Evolutionary conservation across 108 stramenopile species (phyloP), one percentile per base, ranked within the genome.

Genomic region (Nitzschia sp.): DNA sequence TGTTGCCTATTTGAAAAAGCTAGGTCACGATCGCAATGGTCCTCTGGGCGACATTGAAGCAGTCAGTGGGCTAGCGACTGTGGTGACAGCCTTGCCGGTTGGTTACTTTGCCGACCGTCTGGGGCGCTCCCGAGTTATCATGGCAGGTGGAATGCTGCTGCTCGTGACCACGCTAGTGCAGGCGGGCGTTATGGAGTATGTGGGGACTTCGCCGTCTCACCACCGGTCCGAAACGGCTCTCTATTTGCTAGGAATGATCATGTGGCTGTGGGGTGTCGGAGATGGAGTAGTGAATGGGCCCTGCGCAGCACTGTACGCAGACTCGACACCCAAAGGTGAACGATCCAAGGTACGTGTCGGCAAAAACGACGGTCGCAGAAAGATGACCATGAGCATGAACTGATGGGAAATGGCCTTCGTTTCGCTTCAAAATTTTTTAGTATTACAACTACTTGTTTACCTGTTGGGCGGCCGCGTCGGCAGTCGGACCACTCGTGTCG

Each of bases 21-120:
- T 86, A 4, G 84, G 80, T 11, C 27, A 70, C 23, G 78, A 71
- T 23, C 23, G 73, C 25, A 90, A 90, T 64, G 59, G 68, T 2
- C 74, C 74, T 4, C 77, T 90, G 3, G 89, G 89, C 24, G 36
- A 80, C 62, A 81, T 81, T 46, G 85, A 87, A 71, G 85, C 83
- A 0, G 79, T 81, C 31, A 64, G 72, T 35, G 89, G 89, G 0
- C 28, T 90, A 30, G 70, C 86, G 3, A 56, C 64, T 19, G 46
- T 90, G 11, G 3, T 85, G 5, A 68, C 80, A 18, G 85, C 89
- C 0, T 42, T 90, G 62, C 89, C 89, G 4, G 72, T 89, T 33
- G 88, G 88, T 11, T 82, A 82, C 28, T 42, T 86, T 8, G 88
- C 88, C 0, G 88, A 89, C 51, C 69, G 53, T 30, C 68, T 62